phyloP scores from a whole-genome alignment of 257 asterid genomes.

The Nicotiana undulata region DNA sequence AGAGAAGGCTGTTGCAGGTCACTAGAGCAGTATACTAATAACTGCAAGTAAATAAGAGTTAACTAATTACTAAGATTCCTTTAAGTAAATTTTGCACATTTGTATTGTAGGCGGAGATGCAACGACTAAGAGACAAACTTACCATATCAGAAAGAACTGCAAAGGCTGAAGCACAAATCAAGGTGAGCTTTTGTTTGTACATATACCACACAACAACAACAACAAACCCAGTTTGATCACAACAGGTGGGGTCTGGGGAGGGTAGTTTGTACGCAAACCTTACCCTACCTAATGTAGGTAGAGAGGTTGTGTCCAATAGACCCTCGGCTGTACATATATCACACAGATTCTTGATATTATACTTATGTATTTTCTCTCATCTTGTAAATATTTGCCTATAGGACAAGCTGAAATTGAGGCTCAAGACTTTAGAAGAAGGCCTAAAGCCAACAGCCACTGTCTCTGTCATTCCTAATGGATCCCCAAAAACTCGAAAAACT shows the following conservation, averaged over 20 bases:
- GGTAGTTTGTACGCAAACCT: too few species aligned
- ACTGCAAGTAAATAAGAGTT: not conserved
- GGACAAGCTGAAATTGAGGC: conserved; percentile 83
- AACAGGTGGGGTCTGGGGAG: too few species aligned
- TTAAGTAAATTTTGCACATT: not conserved
- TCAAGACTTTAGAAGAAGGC: conserved; percentile 76
- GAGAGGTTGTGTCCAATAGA: too few species aligned
- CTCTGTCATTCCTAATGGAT: conserved; percentile 24
- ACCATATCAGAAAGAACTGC: conserved; percentile 64
- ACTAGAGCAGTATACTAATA: not conserved
- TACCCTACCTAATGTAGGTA: too few species aligned
- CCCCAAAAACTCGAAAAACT: conserved; percentile 40
- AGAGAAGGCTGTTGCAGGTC: conserved; percentile 75
- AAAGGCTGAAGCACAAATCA: conserved; percentile 80
- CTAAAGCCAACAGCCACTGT: conserved; percentile 36
- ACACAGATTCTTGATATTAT: too few species aligned
- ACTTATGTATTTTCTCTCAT: not conserved
- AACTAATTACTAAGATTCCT: not conserved
- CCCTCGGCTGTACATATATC: not conserved
- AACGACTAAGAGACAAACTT: conserved; percentile 67
- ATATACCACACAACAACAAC: too few species aligned
- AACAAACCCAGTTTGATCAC: too few species aligned
- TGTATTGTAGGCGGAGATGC: conserved; percentile 62
- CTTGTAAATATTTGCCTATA: conserved; percentile 18
- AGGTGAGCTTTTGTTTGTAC: conserved; percentile 28